Conservation (phyloP, 495 filamentous ascomycete genomes). For the Neurospora sp. region DNA sequence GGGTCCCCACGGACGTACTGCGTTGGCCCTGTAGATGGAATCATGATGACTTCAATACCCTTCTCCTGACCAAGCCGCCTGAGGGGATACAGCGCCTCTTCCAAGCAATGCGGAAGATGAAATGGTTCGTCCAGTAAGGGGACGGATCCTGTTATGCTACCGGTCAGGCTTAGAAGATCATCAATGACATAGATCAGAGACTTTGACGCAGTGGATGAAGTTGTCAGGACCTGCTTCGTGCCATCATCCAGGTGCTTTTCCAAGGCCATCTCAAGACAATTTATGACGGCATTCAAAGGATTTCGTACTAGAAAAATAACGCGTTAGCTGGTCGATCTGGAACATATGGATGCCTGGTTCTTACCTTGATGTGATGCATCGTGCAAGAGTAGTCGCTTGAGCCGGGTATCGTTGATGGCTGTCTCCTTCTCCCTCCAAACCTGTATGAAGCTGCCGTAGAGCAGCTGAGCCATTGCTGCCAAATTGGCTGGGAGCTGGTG, state of each 20-base stretch:
- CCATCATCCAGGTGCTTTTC: constrained; percentile 64
- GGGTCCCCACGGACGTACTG: constrained; percentile 59
- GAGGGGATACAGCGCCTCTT: constrained; percentile 59
- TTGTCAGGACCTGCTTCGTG: constrained; percentile 66
- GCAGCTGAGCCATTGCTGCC: constrained; percentile 68
- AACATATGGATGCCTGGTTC: not conserved
- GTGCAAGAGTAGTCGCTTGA: constrained; percentile 63
- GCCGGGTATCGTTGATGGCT: constrained; percentile 43
- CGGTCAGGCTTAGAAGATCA: constrained; percentile 74
- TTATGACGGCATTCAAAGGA: constrained; percentile 79
- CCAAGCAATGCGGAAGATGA: constrained; percentile 51
- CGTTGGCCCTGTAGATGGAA: constrained; percentile 48
- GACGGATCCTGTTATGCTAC: constrained; percentile 61
- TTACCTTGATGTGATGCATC: constrained; percentile 59
- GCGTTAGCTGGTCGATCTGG: not conserved
- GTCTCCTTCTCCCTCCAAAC: constrained; percentile 75
- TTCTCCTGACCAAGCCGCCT: constrained; percentile 60
- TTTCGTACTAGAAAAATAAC: constrained; percentile 56
- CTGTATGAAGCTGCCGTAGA: constrained; percentile 65
- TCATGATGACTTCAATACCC: constrained; percentile 48
- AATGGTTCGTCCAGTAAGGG: constrained; percentile 66
- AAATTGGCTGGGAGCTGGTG: constrained; percentile 43
- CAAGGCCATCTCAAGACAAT: constrained; percentile 77
- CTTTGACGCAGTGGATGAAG: constrained; percentile 78
- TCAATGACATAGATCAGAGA: constrained; percentile 88